Percentiles rank a stretch among this genome's conserved stretches.
These are phyloP conservation scores for Tricholoma terreum DNA, from an alignment of 768 basidiomycete species.

Conservation along the genomic window DNA sequence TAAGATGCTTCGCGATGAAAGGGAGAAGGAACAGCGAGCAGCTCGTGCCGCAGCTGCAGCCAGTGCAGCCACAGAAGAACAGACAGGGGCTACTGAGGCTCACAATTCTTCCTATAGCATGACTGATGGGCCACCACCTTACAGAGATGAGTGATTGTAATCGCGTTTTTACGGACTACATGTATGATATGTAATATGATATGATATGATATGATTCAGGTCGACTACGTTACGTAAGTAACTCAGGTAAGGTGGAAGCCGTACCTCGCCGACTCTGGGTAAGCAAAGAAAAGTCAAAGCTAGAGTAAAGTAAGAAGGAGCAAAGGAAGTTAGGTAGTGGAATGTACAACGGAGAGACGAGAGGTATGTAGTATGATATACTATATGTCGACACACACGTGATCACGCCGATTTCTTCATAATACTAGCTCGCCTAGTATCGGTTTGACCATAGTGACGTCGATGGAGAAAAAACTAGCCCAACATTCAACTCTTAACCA, in stretches of 20 bases:
- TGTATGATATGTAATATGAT: too few species aligned
- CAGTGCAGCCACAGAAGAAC: constrained; percentile 14
- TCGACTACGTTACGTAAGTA: too few species aligned
- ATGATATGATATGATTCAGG: too few species aligned
- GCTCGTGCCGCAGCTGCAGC: constrained; percentile 33
- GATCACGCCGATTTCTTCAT: neutral
- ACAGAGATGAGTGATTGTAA: constrained; percentile 8
- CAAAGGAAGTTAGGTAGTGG: too few species aligned
- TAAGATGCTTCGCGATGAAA: constrained; percentile 51
- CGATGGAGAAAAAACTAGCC: constrained; percentile 65
- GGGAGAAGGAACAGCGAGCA: constrained; percentile 51
- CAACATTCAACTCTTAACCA: constrained; percentile 65
- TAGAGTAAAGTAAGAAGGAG: too few species aligned
- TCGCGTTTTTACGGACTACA: too few species aligned
- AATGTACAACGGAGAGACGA: too few species aligned
- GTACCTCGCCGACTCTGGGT: too few species aligned
- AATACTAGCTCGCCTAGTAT: too few species aligned
- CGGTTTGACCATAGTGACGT: neutral
- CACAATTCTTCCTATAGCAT: constrained; percentile 31
- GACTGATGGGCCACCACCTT: constrained; percentile 19
- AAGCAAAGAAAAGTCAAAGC: too few species aligned
- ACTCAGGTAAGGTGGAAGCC: too few species aligned
- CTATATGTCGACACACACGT: neutral
- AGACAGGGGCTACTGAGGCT: neutral
- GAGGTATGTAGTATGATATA: too few species aligned